Percentiles rank a stretch among this genome's conserved stretches.
phyloP scores from a whole-genome alignment of 768 basidiomycete genomes.

The Saitozyma podzolica region DNA sequence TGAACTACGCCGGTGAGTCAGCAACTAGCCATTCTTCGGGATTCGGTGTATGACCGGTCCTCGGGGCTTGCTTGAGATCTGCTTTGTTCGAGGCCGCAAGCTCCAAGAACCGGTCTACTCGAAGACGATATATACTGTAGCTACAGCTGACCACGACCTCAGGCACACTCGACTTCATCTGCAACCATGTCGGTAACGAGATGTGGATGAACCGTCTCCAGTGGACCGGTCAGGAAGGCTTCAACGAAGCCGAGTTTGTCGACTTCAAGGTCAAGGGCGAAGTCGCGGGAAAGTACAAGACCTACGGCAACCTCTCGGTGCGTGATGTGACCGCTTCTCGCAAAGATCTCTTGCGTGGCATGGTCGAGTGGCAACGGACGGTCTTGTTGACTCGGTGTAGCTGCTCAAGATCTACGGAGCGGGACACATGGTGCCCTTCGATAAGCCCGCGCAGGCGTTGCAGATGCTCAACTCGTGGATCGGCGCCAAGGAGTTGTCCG shows the following conservation, averaged over 20 bases:
- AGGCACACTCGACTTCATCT: constrained; percentile 56
- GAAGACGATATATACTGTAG: too few species aligned
- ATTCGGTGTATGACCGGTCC: too few species aligned
- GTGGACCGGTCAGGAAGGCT: constrained; percentile 67
- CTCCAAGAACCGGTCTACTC: too few species aligned
- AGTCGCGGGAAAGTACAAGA: constrained; percentile 63
- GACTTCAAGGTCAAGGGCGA: constrained; percentile 63
- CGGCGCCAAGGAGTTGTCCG: constrained; percentile 41
- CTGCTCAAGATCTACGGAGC: constrained; percentile 57
- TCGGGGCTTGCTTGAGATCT: too few species aligned
- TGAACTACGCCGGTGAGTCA: constrained; percentile 52
- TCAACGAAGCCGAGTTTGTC: constrained; percentile 56
- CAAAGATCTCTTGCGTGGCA: constrained; percentile 2
- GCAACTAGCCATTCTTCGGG: neutral
- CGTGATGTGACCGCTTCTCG: constrained; percentile 56
- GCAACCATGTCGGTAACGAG: constrained; percentile 72
- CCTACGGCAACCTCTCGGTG: constrained; percentile 60
- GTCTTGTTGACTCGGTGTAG: constrained; percentile 13
- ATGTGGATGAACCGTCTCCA: constrained; percentile 72
- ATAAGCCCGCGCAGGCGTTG: constrained; percentile 66
- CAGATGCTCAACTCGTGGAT: constrained; percentile 70
- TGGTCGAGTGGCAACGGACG: neutral
- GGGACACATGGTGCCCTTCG: constrained; percentile 77
- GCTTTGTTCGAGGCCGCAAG: too few species aligned
- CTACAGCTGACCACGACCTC: too few species aligned